Base-by-base conservation (phyloP, 345 rosid genomes). In the Combretum micranthum region DNA sequence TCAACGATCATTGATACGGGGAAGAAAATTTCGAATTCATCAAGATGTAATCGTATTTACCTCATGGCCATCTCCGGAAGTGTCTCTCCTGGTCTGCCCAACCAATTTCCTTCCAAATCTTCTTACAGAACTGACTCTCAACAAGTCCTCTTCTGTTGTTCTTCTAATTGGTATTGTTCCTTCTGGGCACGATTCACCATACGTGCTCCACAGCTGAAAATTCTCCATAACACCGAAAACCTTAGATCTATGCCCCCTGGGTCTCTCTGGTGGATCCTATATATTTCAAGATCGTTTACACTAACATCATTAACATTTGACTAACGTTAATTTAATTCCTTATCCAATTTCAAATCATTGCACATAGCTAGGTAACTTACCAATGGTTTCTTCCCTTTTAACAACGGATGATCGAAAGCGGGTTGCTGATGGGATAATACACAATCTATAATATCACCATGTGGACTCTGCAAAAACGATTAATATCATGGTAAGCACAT, bases 161-260 rank as follows among this genome's bases (percentile, higher is more conserved):
- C 96, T 83, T 74, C 99, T 77, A 2, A 93, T 74, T n/a, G 99
- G 99, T 52, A 93, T 53, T 44, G 99, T 87, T 58, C 96, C 99
- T 61, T 81, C 84, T 1, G 96, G 99, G 47, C 99, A 93, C 37
- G 78, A 65, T 63, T 82, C 92, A 2, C 96, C 99, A 0, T 90
- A 72, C 51, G 67, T 19, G 39, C 85, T 82, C 99, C 99, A 93
- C 3, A 70, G 23, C 69, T 93, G 99, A 46, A 74, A 85, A 21
- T 79, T 75, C 72, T 83, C 90, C 1, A 55, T 52, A 3, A 26
- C 48, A 26, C 22, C 60, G 48, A 50, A 55, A 2, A 75, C 66
- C 19, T 68, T 64, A 57, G 60, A 61, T 51, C 52, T 59, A 44
- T 69, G 76, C 14, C 82, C 87, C 52, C 61, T 53, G 11, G 95